Evolutionary conservation across 2,329 filamentous ascomycete species (phyloP).

Genomic region (Alternaria novae-zelandiae): DNA sequence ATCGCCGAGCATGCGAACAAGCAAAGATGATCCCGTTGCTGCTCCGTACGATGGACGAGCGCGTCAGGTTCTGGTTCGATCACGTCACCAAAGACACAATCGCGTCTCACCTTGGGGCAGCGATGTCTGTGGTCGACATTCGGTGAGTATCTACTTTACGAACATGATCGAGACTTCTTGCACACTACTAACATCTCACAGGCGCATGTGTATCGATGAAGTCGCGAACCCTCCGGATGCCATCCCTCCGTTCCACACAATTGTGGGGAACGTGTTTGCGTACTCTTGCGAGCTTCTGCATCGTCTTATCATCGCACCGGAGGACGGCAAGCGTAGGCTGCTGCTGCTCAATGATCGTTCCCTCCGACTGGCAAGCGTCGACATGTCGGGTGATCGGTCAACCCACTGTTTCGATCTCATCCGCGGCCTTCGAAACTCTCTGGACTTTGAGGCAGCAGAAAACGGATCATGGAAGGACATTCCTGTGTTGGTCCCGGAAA

Average conservation of each 20-base stretch:
- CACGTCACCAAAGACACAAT: neutral
- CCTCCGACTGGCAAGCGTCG: neutral
- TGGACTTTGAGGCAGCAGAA: neutral
- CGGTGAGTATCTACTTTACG: neutral
- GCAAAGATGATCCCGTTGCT: neutral
- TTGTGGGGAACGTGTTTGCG: neutral
- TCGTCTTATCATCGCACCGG: neutral
- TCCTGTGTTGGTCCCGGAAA: neutral
- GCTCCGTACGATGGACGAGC: neutral
- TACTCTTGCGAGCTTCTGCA: neutral
- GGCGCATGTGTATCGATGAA: neutral
- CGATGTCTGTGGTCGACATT: neutral
- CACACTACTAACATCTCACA: neutral
- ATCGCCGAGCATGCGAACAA: neutral
- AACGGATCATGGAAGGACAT: neutral
- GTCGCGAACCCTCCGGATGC: neutral
- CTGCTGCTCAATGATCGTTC: neutral
- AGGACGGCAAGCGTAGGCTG: neutral
- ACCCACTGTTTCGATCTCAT: neutral
- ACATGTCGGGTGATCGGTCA: neutral
- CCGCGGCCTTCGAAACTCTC: neutral
- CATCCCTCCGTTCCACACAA: neutral
- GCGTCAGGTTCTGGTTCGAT: neutral
- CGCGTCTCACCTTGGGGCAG: neutral
- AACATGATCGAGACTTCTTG: neutral